Evolutionary conservation across 441 rosid species (phyloP), one percentile per base, ranked within the genome.

Genomic region (Adansonia grandidieri): DNA sequence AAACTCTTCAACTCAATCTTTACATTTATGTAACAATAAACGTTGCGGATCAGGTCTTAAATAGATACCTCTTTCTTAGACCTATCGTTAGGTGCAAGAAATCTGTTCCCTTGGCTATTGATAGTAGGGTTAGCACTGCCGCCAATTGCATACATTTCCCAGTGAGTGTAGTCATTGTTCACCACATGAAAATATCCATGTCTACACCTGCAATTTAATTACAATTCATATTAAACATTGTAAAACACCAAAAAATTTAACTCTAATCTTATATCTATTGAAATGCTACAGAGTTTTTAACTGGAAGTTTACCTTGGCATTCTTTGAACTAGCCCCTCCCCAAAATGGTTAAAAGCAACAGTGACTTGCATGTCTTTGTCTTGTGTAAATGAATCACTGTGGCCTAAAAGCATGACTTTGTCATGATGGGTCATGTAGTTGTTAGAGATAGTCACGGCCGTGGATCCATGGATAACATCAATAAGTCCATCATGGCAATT

Each of bases 381-480:
- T 64, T 64, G 69, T 22, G 85, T 83, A 71, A 82, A 87, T 4
- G 86, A 79, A 80, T 90, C 93, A 72, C 88, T 87, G 13, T 90
- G 93, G 1, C 93, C 93, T 69, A 90, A 78, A 45, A 90, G 82
- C 87, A 85, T 86, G 69, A 90, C 93, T 81, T 90, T 89, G 63
- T 90, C 88, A 81, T 90, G 93, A 79, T 87, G 90, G 5, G 93
- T 90, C 83, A 90, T 90, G 78, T 84, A 80, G 78, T 88, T 90
- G 80, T 90, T 90, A 32, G 94, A 90, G 68, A 90, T 76, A 1
- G 94, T 90, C 67, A 90, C 85, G 19, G 88, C 92, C 0, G 92
- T 90, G n/a, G 94, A 90, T 63, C 92, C 92, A 83, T 85, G 86
- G 65, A 86, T 87, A 1, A 88, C 91, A 82, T 90, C 94, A 45